phyloP scores from a whole-genome alignment of 768 basidiomycete species.

The Imleria badia region DNA sequence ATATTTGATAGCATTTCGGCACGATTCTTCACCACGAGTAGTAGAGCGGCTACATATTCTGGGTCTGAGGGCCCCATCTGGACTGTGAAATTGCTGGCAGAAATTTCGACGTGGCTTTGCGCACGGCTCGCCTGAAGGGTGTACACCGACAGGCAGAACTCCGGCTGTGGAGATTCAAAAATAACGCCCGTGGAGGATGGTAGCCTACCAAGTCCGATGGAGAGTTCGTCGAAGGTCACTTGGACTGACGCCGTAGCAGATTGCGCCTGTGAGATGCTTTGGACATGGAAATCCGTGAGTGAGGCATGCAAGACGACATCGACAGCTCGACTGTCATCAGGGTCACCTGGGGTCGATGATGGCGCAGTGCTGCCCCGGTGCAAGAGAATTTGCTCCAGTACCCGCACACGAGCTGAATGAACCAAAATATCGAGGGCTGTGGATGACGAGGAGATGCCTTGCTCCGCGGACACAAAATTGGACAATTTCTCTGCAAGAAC shows the following conservation, averaged over 20 bases:
- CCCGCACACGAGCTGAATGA: conserved; percentile 38
- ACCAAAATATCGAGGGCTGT: conserved; percentile 44
- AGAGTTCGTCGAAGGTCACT: conserved; percentile 17
- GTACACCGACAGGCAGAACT: conserved; percentile 21
- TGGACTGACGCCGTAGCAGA: background rate
- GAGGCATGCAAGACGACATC: conserved; percentile 21
- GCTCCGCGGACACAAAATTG: conserved; percentile 27
- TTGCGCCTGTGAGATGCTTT: conserved; percentile 1
- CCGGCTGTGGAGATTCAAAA: conserved; percentile 11
- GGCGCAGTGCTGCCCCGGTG: background rate
- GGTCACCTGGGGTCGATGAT: background rate
- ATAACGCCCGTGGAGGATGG: background rate
- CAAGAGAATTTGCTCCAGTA: conserved; percentile 46
- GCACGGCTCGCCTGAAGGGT: conserved; percentile 17
- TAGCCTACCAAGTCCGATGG: conserved; percentile 10
- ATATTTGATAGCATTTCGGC: conserved; percentile 14
- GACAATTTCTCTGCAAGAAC: conserved; percentile 44
- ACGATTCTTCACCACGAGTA: conserved; percentile 13
- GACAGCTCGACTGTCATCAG: conserved; percentile 4
- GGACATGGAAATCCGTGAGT: conserved; percentile 19
- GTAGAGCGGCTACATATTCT: conserved; percentile 23
- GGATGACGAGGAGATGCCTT: conserved; percentile 11
- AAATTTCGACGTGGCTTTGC: conserved; percentile 14
- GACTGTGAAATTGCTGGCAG: conserved; percentile 20
- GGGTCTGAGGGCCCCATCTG: conserved; percentile 33